Evolutionary conservation across 441 rosid species (phyloP), one percentile per base, ranked within the genome.

Genomic region (Gossypium davidsonii): DNA sequence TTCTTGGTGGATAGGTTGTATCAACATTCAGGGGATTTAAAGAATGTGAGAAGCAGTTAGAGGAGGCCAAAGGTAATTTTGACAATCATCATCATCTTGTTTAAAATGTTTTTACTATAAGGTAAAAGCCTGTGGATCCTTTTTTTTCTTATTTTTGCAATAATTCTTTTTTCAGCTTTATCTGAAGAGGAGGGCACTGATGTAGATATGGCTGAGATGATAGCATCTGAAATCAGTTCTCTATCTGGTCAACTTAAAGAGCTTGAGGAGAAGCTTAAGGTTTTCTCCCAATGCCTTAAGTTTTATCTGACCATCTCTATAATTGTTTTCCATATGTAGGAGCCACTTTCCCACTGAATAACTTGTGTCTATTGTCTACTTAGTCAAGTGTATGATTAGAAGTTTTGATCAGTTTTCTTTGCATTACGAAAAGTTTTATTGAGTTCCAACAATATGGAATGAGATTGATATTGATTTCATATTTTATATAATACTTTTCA

Each of bases 181-280:
- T 88, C 84, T 17, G 90, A 88, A 82, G 96, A 92, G 73, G 90
- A 83, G 71, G 90, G 86, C 62, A 85, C 80, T 71, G 97, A 91
- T 76, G 90, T 83, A 79, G 98, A 89, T 73, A 94, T 94, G 98
- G 88, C 91, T 71, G 94, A 94, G 80, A 94, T 94, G 97, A 91
- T 94, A 71, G 87, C 85, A 52, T 79, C 61, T 78, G 98, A 94
- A 82, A 80, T 92, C 20, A 77, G 74, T 44, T 94, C 97, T 3
- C 85, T 92, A 66, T 74, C 91, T 34, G 77, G 60, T 59, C 86
- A 92, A 78, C 84, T 87, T 61, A 79, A 86, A 74, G 88, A 81
- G 76, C 91, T 92, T 12, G 97, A 91, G 83, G 90, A 88, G 80
- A 91, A 83, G 77, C 90, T 94, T 68, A 92, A 91, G 97, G 98